Base-by-base conservation (phyloP, 805 yeast genomes). In the Metschnikowia colocasiae region DNA sequence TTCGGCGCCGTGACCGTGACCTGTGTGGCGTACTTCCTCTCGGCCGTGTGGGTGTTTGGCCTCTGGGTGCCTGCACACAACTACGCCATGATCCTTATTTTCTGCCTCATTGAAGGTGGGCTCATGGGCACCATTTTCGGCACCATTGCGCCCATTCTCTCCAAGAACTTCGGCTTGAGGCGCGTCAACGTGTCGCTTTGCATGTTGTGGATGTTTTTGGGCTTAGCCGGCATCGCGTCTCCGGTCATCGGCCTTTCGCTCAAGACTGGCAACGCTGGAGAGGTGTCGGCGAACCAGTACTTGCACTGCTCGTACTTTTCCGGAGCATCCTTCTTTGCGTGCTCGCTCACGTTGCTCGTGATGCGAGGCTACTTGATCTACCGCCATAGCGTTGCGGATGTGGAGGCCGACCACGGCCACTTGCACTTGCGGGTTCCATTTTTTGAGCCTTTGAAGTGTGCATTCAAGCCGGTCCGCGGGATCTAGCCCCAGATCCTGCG, bases 121-220 rank as follows among this genome's bases (percentile, higher is more conserved):
- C 44, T 77, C 27, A 82, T 82, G 83, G 88, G 88, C 2, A 67
- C 80, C 9, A 66, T 82, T 36, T 83, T 81, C 77, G 76, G 82
- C 3, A 73, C 80, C 3, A 53, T 75, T 50, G 76, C 82, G 0
- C 73, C 85, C 3, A 65, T 80, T 22, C 60, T 73, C 1, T 75
- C 83, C 1, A 61, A 81, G 43, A 64, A 81, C 22, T 76, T 76
- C 15, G 88, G 88, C 0, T 59, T 82, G 26, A 60, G 69, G 32
- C 79, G 76, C 52, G 61, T 81, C 57, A 76, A 76, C 38, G 74
- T 78, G 15, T 62, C 73, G 0, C 64, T 75, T 43, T 75, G 80
- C 16, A 70, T 79, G 77, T 53, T 76, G 3, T 82, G 85, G 86
- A 55, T 73, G 12, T 61, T 73, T 30, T 57, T 75, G 38, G 87